Base-by-base conservation (phyloP, 2,329 filamentous ascomycete species). In the Cordyceps tenuipes region DNA sequence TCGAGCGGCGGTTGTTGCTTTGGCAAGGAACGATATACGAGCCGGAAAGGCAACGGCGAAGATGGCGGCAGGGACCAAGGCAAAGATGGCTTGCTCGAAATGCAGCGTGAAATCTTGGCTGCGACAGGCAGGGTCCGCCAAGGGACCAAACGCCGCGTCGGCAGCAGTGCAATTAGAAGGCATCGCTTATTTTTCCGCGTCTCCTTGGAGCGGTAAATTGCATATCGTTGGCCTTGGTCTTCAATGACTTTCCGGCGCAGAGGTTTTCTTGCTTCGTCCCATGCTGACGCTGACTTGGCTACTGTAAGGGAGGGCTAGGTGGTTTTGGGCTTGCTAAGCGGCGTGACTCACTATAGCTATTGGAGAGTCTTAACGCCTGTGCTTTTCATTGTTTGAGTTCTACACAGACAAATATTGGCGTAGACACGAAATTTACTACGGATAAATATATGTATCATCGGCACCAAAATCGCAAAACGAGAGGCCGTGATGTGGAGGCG, bases 71-170 rank as follows among this genome's bases (percentile, higher is more conserved):
- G 53, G 47, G 3, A 48, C 31, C 13, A 57, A 34, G 3, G 53
- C 39, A 21, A 57, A 49, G 34, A 61, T 57, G 29, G 53, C 47
- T 6, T 61, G 58, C 58, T 60, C 58, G 36, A 56, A 55, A 21
- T 43, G 29, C n/a, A 60, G 51, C 3, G 58, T 60, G 15, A 60
- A 55, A 17, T 60, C 58, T 21, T 60, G 58, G 17, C 50, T 49
- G 23, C 29, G 52, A 19, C 47, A 57, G 12, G 52, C 21, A 44
- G 59, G n/a, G 19, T 51, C 51, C n/a, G 53, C 36, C 34, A 61
- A 31, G 12, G 47, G 59, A 12, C 52, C 59, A 29, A 57, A 61
- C 13, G 44, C 13, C 10, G 53, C 52, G 46, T 61, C 59, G 12
- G 52, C 59, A 15, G 57, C 9, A 15, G 41, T 41, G 12, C 57